Evolutionary conservation across 345 rosid genomes (phyloP), one percentile per base, ranked within the genome.

Genomic region (Microcos paniculata): DNA sequence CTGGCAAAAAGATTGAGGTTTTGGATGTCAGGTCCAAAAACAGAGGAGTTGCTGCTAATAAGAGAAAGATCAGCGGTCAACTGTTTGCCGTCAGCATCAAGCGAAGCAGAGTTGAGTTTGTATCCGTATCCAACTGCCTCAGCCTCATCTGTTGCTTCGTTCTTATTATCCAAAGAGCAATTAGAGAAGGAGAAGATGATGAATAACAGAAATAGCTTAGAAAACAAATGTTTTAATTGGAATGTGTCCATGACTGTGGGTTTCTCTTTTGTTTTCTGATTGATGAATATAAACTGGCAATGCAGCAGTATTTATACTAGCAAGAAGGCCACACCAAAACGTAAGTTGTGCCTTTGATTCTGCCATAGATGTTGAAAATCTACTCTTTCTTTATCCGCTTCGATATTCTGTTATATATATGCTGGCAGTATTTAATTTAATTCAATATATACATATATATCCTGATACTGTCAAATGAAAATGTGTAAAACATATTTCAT

Each of bases 121-220:
- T 91, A 89, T 31, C 96, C 92, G 15, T 81, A 84, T 55, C 92
- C 92, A 40, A 84, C 76, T 8, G 73, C 38, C 55, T 73, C 80
- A 14, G 45, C 2, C 16, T 24, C 45, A 4, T 33, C 64, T 6
- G n/a, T n/a, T 35, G 67, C n/a, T n/a, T n/a, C n/a, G n/a, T n/a
- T n/a, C n/a, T n/a, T n/a, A n/a, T n/a, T n/a, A n/a, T n/a, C n/a
- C n/a, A n/a, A n/a, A n/a, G n/a, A n/a, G 30, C 35, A 8, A 30
- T n/a, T 0, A 35, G 28, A 26, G 2, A 70, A 21, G 5, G 26
- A 59, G 70, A 65, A n/a, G 2, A 59, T 40, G 6, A 62, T 43
- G 18, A 73, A n/a, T 24, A 56, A 56, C 56, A 68, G 6, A 0
- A 68, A 28, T 9, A 68, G 71, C 24, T 43, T 26, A 6, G 14